Base-by-base conservation (phyloP, 2,329 filamentous ascomycete genomes). In the Botryotinia convoluta region DNA sequence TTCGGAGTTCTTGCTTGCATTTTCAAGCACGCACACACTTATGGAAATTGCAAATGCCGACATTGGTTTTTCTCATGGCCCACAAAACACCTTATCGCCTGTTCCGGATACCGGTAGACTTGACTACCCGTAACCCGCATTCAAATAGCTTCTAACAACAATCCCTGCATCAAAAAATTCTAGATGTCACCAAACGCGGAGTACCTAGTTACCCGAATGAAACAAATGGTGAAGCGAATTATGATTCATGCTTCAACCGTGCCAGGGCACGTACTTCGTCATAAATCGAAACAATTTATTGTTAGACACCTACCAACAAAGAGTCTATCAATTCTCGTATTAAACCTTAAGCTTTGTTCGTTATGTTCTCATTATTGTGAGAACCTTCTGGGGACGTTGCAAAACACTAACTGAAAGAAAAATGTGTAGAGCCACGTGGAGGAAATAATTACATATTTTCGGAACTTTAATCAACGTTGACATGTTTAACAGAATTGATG, bases 211-310 rank as follows among this genome's bases (percentile, higher is more conserved):
- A 59, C 32, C 35, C 39, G 37, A 14, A 35, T 68, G 70, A 72
- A 72, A 72, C 70, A 57, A 68, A 26, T 72, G 48, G 62, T 72
- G 70, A n/a, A 39, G 62, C 62, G 51, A 59, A 37, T 57, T 59
- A 35, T 68, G 70, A 45, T 72, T 72, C 70, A 67, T 35, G 39
- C 32, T 67, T 22, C 57, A 59, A 35, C 45, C 54, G 62, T 68
- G 61, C 61, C n/a, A 48, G 45, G 22, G 48, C 48, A 67, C 51
- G 39, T 22, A 20, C 32, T 29, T 29, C 37, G 14, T 22, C 37
- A 9, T 29, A 20, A 29, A 54, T 37, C 9, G n/a, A 44, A 45
- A 45, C 9, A 39, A 37, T 4, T 12, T 16, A 16, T n/a, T 54
- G 48, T 22, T 8, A 16, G 26, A 16, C 14, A 22, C 26, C 26